phyloP scores from a whole-genome alignment of 2,329 filamentous ascomycete species.

The Colletotrichum sp. region DNA sequence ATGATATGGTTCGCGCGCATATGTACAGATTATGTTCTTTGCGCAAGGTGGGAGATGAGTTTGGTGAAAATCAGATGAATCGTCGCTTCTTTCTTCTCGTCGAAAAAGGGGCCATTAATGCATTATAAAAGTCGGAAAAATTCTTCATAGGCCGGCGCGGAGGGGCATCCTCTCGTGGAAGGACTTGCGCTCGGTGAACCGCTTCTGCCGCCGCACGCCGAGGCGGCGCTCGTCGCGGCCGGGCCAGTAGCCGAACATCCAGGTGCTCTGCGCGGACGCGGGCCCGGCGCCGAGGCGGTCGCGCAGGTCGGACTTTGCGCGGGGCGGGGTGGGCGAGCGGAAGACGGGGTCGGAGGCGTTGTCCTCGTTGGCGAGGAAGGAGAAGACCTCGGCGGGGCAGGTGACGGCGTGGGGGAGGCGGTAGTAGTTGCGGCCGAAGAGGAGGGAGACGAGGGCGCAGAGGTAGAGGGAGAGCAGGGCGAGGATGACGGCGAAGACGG shows the following conservation, averaged over 20 bases:
- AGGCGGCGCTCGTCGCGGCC: slow-evolving; percentile 33
- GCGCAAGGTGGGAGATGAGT: background rate
- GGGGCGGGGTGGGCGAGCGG: slow-evolving; percentile 66
- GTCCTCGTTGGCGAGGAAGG: slow-evolving; percentile 76
- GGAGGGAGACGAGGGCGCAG: slow-evolving; percentile 63
- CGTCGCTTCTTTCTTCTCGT: background rate
- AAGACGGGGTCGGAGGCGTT: slow-evolving; percentile 77
- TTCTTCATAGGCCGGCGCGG: background rate
- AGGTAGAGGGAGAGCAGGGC: slow-evolving; percentile 74
- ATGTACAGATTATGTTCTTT: background rate
- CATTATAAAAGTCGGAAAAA: background rate
- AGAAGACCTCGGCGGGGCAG: slow-evolving; percentile 78
- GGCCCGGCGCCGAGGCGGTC: background rate
- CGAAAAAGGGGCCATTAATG: background rate
- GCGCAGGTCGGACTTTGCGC: slow-evolving; percentile 71
- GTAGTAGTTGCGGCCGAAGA: slow-evolving; percentile 65
- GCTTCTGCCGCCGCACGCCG: slow-evolving; percentile 42
- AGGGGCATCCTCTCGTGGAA: slow-evolving; percentile 1
- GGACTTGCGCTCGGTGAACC: slow-evolving; percentile 45
- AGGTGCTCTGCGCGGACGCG: slow-evolving; percentile 58
- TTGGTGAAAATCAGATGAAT: background rate
- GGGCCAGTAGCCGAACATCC: slow-evolving; percentile 52
- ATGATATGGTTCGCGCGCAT: background rate
- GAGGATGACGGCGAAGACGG: slow-evolving; percentile 76
- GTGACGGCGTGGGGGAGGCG: slow-evolving; percentile 76